Evolutionary conservation across 2,329 filamentous ascomycete genomes (phyloP), one percentile per base, ranked within the genome.

Genomic region (Acrocalymma vagum): DNA sequence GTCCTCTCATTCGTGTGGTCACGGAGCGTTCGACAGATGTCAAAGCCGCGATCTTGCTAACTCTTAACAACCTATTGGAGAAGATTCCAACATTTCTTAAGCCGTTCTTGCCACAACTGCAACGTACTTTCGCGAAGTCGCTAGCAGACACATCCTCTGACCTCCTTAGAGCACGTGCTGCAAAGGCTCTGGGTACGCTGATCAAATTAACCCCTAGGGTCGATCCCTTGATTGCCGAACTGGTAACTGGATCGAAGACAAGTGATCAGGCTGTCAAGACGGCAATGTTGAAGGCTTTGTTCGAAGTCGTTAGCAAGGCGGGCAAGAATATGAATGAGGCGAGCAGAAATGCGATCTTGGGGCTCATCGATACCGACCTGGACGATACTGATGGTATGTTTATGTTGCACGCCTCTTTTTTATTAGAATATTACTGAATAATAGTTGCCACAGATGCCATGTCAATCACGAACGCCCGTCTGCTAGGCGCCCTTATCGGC

Each of bases 31-130:
- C 94, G 3, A 91, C 91, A 3, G 95, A 99, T 35, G 91, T 99
- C 71, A 97, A 96, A 75, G 87, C 90, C 46, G 94, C 94, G 27
- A 96, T 99, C 67, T 78, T 99, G 47, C 81, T 95, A 38, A 96
- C 94, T 0, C 82, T 99, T 54, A 97, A 96, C 76, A 96, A 95
- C 58, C 77, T 99, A 20, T 78, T 99, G 24, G 91, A 96, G 72
- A 99, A 97, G 80, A 97, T 99, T 69, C 94, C 94, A 1, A 83
- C 88, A 8, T 93, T 95, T 56, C 80, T 99, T 47, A 96, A 97
- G 73, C 94, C 94, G 3, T 99, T 99, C 82, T 74, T 99, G 65
- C 94, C 94, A 8, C 94, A 99, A 67, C 80, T 99, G 37, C 94
- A 99, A 72, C 84, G 94, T 46, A 99, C 94, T 0, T 99, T 99